Evolutionary conservation across 345 rosid species (phyloP).

Genomic region (Populus deltoides): DNA sequence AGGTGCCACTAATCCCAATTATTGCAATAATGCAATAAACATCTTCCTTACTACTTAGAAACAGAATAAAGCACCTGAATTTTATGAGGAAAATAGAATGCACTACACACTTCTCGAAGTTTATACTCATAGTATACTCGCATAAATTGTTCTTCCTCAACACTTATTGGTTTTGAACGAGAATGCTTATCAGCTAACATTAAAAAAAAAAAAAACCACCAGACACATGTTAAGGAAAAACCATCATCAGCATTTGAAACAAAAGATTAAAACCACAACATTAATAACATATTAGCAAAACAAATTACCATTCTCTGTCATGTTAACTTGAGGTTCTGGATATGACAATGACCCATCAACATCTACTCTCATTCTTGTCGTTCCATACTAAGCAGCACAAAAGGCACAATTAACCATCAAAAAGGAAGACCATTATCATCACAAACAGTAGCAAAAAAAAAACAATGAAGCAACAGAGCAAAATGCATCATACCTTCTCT

Average conservation of each 20-base stretch:
- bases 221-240: background rate
- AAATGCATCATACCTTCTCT: conserved; percentile 53
- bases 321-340: conserved; percentile 55
- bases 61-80: conserved; percentile 61
- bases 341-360: conserved; percentile 74
- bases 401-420: conserved; percentile 17
- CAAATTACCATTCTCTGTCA: conserved; percentile 48
- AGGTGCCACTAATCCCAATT: background rate
- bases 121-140: conserved; percentile 83
- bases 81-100: conserved; percentile 92
- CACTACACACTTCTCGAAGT: conserved; percentile 94
- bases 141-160: conserved; percentile 90
- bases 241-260: background rate
- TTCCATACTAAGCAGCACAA: conserved; percentile 55
- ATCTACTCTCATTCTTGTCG: conserved; percentile 82
- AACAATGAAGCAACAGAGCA: background rate
- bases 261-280: background rate
- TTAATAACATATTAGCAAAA: background rate
- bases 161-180: conserved; percentile 67
- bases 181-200: conserved; percentile 72
- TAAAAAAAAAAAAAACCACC: background rate
- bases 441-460: background rate
- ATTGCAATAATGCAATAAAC: background rate
- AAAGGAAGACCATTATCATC: background rate
- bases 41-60: background rate